A percentile compares a stretch with the other conserved stretches of the same genome.
Evolutionary conservation across 805 yeast genomes (phyloP).

Genomic region (Candida boleticola): DNA sequence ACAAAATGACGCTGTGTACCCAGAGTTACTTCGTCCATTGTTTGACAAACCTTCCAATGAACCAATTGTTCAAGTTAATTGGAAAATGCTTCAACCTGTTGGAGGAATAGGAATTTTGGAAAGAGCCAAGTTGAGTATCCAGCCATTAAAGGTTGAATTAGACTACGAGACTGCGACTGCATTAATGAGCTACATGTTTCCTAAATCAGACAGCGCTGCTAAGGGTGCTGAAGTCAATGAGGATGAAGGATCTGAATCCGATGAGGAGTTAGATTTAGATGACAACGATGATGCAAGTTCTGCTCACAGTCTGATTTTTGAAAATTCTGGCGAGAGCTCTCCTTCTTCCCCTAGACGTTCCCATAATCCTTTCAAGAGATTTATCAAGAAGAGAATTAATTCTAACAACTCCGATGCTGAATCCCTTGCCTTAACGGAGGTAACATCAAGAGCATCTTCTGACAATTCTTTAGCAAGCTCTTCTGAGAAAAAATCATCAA

Average conservation of each 20-base stretch:
- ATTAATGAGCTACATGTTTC: conserved; percentile 70
- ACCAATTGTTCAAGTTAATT: conserved; percentile 36
- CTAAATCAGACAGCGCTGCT: conserved; percentile 27
- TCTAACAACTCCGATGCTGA: neutral
- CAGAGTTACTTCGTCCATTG: conserved; percentile 63
- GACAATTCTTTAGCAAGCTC: conserved; percentile 2
- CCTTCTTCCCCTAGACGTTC: neutral
- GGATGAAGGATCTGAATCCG: conserved; percentile 9
- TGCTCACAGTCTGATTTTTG: neutral
- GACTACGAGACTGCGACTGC: conserved; percentile 69
- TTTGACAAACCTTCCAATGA: conserved; percentile 11
- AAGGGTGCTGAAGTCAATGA: conserved; percentile 17
- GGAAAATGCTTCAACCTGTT: conserved; percentile 84
- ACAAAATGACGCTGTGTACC: conserved; percentile 55
- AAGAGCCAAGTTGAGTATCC: conserved; percentile 54
- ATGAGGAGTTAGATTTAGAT: conserved; percentile 7
- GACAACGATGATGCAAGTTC: conserved; percentile 10
- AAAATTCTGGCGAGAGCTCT: neutral
- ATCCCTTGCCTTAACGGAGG: neutral
- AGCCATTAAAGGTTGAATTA: conserved; percentile 68
- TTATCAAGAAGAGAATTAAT: neutral
- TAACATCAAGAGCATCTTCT: conserved; percentile 1
- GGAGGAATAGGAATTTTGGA: conserved; percentile 89
- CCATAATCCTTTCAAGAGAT: conserved; percentile 5
- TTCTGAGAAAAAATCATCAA: neutral